phyloP scores from a whole-genome alignment of 257 asterid genomes.

The Fraxinus anomala region DNA sequence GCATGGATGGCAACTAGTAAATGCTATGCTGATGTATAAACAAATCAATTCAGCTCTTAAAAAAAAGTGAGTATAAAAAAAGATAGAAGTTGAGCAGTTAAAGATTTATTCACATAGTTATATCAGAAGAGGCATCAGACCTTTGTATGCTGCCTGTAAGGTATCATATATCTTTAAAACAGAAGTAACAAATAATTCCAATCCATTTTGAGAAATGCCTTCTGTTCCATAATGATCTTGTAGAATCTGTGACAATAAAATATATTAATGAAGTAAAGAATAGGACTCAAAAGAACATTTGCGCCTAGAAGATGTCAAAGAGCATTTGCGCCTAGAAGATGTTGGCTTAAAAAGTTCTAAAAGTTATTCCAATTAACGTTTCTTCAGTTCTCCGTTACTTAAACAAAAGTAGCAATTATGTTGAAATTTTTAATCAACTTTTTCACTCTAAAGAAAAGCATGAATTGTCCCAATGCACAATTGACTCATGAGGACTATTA shows the following conservation, averaged over 20 bases:
- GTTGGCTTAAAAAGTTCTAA: not conserved
- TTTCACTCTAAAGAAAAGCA: not conserved
- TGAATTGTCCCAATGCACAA: not conserved
- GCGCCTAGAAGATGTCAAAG: constrained; percentile 7
- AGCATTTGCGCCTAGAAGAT: constrained; percentile 12
- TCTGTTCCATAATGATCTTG: constrained; percentile 61
- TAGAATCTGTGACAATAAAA: constrained; percentile 54
- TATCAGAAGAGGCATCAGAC: constrained; percentile 37
- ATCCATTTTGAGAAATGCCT: constrained; percentile 56
- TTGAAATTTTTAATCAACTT: not conserved
- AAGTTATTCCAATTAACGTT: constrained; percentile 4
- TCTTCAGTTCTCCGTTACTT: constrained; percentile 6
- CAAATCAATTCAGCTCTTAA: not conserved
- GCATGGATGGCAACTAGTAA: not conserved
- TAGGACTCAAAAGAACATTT: constrained; percentile 15
- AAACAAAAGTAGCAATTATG: constrained; percentile 10
- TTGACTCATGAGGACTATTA: too few relatives aligned
- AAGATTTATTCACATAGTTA: too few relatives aligned
- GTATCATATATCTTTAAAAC: constrained; percentile 68
- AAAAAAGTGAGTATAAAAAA: too few relatives aligned
- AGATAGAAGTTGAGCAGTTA: too few relatives aligned
- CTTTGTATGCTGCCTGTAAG: constrained; percentile 60
- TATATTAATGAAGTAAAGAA: constrained; percentile 3
- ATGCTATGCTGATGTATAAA: not conserved
- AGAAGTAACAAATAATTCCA: constrained; percentile 57